Evolutionary conservation across 352 stramenopile species (phyloP).

Genomic region (Aphanomyces astaci): DNA sequence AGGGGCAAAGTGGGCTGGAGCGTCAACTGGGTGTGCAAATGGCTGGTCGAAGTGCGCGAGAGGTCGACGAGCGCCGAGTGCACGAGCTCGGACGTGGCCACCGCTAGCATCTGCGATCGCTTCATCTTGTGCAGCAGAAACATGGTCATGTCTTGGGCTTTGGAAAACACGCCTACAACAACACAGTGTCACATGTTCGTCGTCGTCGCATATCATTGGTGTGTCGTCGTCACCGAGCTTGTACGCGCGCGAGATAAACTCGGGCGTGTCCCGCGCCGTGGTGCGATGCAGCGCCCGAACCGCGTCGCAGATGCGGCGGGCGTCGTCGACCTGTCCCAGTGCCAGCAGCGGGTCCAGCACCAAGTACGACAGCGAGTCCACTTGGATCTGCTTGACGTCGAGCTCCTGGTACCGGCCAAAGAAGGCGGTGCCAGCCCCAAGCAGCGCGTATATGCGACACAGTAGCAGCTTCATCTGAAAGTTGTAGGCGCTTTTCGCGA

Average conservation of each 20-base stretch:
- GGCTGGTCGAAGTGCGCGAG: slow-evolving; percentile 31
- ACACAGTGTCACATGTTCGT: background rate
- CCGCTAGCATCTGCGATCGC: slow-evolving; percentile 63
- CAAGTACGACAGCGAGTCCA: slow-evolving; percentile 78
- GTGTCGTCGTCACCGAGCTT: slow-evolving; percentile 34
- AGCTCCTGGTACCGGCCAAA: slow-evolving; percentile 58
- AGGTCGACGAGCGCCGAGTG: slow-evolving; percentile 52
- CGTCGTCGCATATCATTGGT: background rate
- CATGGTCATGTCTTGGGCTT: slow-evolving; percentile 72
- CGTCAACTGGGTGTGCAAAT: slow-evolving; percentile 42
- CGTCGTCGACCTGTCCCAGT: slow-evolving; percentile 51
- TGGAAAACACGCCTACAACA: slow-evolving; percentile 53
- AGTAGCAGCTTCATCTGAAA: slow-evolving; percentile 88
- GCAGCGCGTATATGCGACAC: slow-evolving; percentile 63
- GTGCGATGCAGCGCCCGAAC: slow-evolving; percentile 47
- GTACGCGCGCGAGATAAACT: slow-evolving; percentile 74
- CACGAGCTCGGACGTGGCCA: slow-evolving; percentile 47
- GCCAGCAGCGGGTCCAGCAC: slow-evolving; percentile 73
- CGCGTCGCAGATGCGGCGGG: slow-evolving; percentile 37
- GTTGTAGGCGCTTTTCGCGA: slow-evolving; percentile 80
- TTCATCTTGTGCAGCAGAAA: slow-evolving; percentile 72
- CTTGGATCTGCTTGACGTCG: slow-evolving; percentile 79
- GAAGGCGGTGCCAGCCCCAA: slow-evolving; percentile 61
- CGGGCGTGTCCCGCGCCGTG: slow-evolving; percentile 57
- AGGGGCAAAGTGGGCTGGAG: slow-evolving; percentile 33